Base-by-base conservation (phyloP, 805 yeast species). In the Kuraishia hungarica region DNA sequence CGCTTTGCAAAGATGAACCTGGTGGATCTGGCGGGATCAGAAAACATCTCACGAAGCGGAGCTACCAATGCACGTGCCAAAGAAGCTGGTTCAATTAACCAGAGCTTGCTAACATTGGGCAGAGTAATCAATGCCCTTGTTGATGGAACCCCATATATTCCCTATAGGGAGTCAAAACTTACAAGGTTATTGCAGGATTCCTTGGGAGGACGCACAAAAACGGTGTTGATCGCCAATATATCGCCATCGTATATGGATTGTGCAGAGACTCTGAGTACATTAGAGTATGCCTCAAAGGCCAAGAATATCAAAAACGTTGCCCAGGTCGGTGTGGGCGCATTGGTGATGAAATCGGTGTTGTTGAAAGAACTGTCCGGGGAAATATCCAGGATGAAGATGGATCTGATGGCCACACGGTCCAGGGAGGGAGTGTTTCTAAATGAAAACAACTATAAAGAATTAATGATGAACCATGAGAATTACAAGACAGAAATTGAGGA, bases 11-110 rank as follows among this genome's bases (percentile, higher is more conserved):
- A 71, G 55, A 61, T 70, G 67, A 89, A 91, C 64, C 72, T 91
- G 22, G 98, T 93, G 5, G 98, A 93, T 72, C 75, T 93, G 59
- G 99, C 98, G 0, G 98, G 99, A 0, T 88, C 96, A 4, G 99
- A 93, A 67, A 92, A 92, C 66, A 86, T 93, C 54, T 80, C 76
- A 59, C 75, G 90, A 62, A 88, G 97, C 0, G 99, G 99, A 2
- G 97, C 97, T 0, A 76, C 82, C 23, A 84, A 87, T 60, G 86
- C 83, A 65, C 77, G 97, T 50, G 97, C 97, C 0, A 84, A 90
- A 60, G 99, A 93, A 65, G 97, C 97, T 0, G 97, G 97, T 0
- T 82, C 89, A 20, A 92, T 92, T 53, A 93, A 93, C 68, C 96
- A 90, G 68, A 86, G 96, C 67, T 73, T 93, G 53, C 72, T 93